Conservation (phyloP, 2,329 filamentous ascomycete genomes). For the Colletotrichum phormii region DNA sequence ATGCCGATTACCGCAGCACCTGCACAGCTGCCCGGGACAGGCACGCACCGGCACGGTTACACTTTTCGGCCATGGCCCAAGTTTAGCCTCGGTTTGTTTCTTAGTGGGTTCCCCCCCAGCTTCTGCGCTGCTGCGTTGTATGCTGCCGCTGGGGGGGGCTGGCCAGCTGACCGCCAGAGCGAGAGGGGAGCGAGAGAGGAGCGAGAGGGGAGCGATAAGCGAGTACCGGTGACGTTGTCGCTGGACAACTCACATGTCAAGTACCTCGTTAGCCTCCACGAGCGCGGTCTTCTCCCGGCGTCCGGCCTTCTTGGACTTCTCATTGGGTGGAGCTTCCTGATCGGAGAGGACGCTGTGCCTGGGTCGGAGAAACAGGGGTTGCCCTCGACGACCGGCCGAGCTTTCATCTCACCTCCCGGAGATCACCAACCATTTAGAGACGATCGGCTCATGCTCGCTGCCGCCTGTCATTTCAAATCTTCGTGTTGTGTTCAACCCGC, state of each 20-base stretch:
- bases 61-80: slow-evolving; percentile 35
- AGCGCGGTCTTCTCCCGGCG: background rate
- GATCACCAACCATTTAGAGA: slow-evolving; percentile 33
- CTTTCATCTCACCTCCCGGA: slow-evolving; percentile 35
- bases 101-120: slow-evolving; percentile 18
- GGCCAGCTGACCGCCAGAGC: slow-evolving; percentile 15
- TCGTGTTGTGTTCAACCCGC: slow-evolving; percentile 13
- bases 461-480: slow-evolving; percentile 31
- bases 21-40: background rate
- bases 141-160: slow-evolving; percentile 3
- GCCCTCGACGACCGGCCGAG: slow-evolving; percentile 36
- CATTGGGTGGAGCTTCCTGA: slow-evolving; percentile 27
- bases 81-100: slow-evolving; percentile 38
- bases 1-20: slow-evolving; percentile 14
- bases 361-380: slow-evolving; percentile 35
- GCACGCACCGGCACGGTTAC: slow-evolving; percentile 26
- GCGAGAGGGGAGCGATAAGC: slow-evolving; percentile 18
- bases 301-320: background rate
- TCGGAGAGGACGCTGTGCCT: slow-evolving; percentile 20
- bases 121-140: slow-evolving; percentile 7
- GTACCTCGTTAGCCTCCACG: slow-evolving; percentile 34
- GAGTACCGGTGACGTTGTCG: slow-evolving; percentile 28
- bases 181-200: background rate
- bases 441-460: slow-evolving; percentile 31
- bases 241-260: slow-evolving; percentile 18